Conservation (phyloP, 257 asterid genomes). For the Solanum clarkiae region DNA sequence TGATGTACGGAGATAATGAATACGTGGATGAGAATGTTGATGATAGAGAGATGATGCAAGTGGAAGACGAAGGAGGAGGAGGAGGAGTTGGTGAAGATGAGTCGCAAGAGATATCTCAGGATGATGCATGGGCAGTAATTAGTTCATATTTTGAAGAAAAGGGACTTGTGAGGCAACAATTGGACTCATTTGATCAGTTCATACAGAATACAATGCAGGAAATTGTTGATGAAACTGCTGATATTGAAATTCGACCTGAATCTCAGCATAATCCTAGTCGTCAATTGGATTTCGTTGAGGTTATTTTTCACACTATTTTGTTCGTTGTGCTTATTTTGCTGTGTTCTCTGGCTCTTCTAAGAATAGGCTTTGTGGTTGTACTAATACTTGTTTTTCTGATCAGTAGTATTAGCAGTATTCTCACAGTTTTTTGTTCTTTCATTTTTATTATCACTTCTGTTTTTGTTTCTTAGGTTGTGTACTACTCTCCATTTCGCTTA, state of each 20-base stretch:
- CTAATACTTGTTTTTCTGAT: background rate
- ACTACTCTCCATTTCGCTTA: no score
- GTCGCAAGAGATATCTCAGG: conserved; percentile 73
- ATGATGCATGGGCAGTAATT: conserved; percentile 96
- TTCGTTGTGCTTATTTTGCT: background rate
- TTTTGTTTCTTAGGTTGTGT: no score
- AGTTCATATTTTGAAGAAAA: conserved; percentile 95
- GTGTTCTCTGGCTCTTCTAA: background rate
- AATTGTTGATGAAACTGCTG: conserved; percentile 90
- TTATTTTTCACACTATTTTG: background rate
- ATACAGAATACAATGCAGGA: conserved; percentile 98
- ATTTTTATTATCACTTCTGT: background rate
- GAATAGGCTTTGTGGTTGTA: background rate
- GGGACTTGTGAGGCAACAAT: conserved; percentile 90
- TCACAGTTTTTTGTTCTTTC: background rate
- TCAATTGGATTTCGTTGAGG: conserved; percentile 90
- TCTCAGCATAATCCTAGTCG: conserved; percentile 90
- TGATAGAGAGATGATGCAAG: background rate
- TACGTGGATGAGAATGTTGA: background rate
- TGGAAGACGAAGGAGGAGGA: background rate
- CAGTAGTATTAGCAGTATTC: background rate
- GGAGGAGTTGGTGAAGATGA: conserved; percentile 3
- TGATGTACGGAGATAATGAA: background rate
- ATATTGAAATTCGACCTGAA: conserved; percentile 94
- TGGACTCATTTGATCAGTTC: conserved; percentile 93